Percentiles rank a stretch among this genome's conserved stretches.
These are phyloP conservation scores for Carex parvula DNA, from an alignment of 176 grass and related monocot species.

Conservation along the genomic window DNA sequence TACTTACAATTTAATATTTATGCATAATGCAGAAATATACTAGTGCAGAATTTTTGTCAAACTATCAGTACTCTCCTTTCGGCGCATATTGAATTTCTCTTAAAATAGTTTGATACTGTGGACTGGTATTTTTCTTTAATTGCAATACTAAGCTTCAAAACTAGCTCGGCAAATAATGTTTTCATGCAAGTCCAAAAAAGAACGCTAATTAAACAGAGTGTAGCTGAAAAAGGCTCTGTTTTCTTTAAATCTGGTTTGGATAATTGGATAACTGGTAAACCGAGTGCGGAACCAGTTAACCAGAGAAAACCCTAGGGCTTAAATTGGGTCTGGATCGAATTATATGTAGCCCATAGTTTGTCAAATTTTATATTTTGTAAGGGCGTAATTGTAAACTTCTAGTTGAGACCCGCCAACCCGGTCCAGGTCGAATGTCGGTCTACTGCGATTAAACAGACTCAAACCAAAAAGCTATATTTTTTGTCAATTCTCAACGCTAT, in stretches of 20 bases:
- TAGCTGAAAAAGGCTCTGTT: background rate
- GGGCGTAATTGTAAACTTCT: background rate
- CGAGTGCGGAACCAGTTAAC: background rate
- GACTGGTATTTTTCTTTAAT: background rate
- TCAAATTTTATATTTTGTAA: background rate
- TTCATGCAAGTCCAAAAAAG: background rate
- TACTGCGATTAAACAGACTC: background rate
- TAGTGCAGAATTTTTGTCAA: too few relatives aligned
- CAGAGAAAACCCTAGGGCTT: slow-evolving; percentile 11
- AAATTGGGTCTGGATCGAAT: background rate
- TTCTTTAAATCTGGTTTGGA: background rate
- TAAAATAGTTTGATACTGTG: background rate
- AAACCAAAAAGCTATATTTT: background rate
- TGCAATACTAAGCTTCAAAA: background rate
- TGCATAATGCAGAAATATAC: too few relatives aligned
- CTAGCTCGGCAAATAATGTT: background rate
- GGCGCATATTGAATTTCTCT: background rate
- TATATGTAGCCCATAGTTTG: background rate
- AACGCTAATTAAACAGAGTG: background rate
- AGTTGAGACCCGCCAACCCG: slow-evolving; percentile 2
- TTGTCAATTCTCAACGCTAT: too few relatives aligned
- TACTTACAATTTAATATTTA: too few relatives aligned
- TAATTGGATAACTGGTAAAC: background rate
- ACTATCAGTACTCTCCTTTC: too few relatives aligned
- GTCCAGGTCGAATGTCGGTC: background rate